These are phyloP conservation scores for Neurospora sublineolata DNA, from an alignment of 495 filamentous ascomycete genomes.

Conservation along the genomic window DNA sequence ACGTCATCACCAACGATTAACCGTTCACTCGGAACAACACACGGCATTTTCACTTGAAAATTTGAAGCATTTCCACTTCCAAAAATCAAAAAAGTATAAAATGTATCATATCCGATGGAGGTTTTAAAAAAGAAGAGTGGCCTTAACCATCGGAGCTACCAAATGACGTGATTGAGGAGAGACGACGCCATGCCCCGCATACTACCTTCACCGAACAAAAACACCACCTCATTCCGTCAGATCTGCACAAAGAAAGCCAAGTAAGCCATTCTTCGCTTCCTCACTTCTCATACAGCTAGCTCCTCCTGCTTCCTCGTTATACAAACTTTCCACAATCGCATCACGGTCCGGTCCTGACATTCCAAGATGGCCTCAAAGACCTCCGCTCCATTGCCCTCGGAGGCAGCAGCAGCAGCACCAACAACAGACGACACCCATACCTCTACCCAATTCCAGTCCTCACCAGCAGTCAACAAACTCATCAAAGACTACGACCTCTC, in stretches of 20 bases:
- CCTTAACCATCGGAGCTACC: not conserved
- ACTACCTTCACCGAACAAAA: not conserved
- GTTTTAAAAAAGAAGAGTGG: not conserved
- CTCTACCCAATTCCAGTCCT: not conserved
- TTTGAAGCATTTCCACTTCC: not conserved
- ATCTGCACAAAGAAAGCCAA: not conserved
- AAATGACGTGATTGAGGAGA: not conserved
- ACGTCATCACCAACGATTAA: not conserved
- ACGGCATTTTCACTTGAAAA: not conserved
- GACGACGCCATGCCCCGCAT: not conserved
- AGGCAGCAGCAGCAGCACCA: not conserved
- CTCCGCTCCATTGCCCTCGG: not conserved
- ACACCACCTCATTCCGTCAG: not conserved
- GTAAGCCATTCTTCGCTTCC: not conserved
- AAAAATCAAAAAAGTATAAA: not conserved
- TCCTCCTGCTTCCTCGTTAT: not conserved
- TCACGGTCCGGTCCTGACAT: not conserved
- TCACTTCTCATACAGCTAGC: not conserved
- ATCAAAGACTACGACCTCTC: conserved; percentile 42
- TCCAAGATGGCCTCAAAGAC: not conserved
- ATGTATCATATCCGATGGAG: not conserved
- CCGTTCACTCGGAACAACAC: not conserved
- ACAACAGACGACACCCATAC: not conserved
- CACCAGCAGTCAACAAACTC: not conserved
- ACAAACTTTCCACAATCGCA: not conserved